Evolutionary conservation across 2,329 filamentous ascomycete species (phyloP).

Genomic region (Arthrobotrys pseudoclavata): DNA sequence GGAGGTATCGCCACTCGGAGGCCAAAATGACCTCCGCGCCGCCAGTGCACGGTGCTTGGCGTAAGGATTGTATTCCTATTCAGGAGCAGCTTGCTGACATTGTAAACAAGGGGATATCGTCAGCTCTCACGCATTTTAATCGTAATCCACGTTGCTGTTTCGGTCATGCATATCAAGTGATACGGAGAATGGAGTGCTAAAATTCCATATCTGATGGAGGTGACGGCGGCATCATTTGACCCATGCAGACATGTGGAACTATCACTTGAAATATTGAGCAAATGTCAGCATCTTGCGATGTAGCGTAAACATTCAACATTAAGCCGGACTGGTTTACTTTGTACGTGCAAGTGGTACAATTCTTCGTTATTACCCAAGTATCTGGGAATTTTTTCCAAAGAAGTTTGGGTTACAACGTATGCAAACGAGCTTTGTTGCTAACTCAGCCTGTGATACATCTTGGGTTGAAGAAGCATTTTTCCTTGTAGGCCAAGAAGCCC

Average conservation of each 20-base stretch:
- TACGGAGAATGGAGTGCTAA: neutral
- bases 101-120: constrained; percentile 28
- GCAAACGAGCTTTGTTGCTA: constrained; percentile 2
- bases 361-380: neutral
- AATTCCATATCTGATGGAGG: neutral
- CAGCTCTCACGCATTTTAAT: constrained; percentile 24
- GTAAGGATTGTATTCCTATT: neutral
- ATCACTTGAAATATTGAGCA: constrained; percentile 6
- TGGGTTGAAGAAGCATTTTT: constrained; percentile 22
- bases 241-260: constrained; percentile 24
- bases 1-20: constrained; percentile 18
- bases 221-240: constrained; percentile 33
- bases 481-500: constrained; percentile 33
- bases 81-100: constrained; percentile 46
- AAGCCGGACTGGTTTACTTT: no score
- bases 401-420: constrained; percentile 21
- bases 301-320: neutral
- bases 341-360: neutral
- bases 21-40: constrained; percentile 46
- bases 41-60: constrained; percentile 26
- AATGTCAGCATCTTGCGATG: constrained; percentile 4
- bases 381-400: neutral
- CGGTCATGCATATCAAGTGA: constrained; percentile 20
- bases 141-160: constrained; percentile 39
- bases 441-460: constrained; percentile 23